Conservation (phyloP, 371 early-diverging fungal species). For the Nematocida parisii region DNA sequence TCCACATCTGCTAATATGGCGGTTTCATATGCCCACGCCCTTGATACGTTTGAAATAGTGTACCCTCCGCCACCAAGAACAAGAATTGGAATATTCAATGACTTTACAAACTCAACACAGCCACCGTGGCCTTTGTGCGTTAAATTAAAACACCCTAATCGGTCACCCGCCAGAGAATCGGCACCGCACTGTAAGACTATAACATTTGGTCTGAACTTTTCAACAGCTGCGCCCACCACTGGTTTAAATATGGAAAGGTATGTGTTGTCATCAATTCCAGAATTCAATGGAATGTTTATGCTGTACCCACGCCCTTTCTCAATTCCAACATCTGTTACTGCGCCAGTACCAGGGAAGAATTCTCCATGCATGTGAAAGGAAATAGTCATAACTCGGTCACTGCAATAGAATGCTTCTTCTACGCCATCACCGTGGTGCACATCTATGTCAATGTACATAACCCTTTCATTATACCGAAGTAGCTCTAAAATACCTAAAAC, state of each 20-base stretch:
- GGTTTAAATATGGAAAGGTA: conserved; percentile 79
- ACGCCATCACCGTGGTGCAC: conserved; percentile 94
- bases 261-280: conserved; percentile 80
- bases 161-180: conserved; percentile 83
- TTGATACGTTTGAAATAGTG: conserved; percentile 82
- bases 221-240: conserved; percentile 76
- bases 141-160: conserved; percentile 82
- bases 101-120: conserved; percentile 79
- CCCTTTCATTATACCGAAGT: conserved; percentile 74
- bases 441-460: conserved; percentile 87
- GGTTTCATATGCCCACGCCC: conserved; percentile 94
- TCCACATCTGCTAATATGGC: conserved; percentile 78
- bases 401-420: conserved; percentile 80
- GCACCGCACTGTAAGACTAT: conserved; percentile 90
- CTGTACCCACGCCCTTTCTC: conserved; percentile 72
- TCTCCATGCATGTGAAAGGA: conserved; percentile 87
- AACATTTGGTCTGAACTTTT: conserved; percentile 76
- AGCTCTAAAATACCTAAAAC: conserved; percentile 82
- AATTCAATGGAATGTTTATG: conserved; percentile 82
- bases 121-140: conserved; percentile 81
- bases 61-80: conserved; percentile 90
- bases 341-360: conserved; percentile 87
- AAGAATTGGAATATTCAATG: conserved; percentile 76
- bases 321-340: conserved; percentile 75
- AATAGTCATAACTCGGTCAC: conserved; percentile 84